These are phyloP conservation scores for Penicilliopsis zonata DNA, from an alignment of 495 filamentous ascomycete species.

Conservation along the genomic window DNA sequence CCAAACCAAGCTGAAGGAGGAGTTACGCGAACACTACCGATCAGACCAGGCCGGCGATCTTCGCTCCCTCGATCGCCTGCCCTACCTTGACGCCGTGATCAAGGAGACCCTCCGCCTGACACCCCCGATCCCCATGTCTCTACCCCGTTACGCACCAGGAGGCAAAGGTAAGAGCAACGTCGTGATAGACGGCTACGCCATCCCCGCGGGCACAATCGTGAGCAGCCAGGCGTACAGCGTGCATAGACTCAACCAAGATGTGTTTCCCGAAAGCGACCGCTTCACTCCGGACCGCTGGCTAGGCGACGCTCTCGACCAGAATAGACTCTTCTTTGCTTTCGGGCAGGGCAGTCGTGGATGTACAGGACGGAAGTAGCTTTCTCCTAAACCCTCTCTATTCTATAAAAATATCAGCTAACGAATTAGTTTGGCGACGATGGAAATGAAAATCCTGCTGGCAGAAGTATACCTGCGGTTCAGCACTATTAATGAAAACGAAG, in stretches of 20 bases:
- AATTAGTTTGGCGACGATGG: constrained; percentile 46
- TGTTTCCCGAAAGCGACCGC: constrained; percentile 41
- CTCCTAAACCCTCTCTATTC: constrained; percentile 18
- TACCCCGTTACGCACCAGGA: constrained; percentile 46
- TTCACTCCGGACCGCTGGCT: constrained; percentile 59
- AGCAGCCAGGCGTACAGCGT: constrained; percentile 57
- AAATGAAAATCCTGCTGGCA: constrained; percentile 50
- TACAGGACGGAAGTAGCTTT: constrained; percentile 33
- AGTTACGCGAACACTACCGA: too few species aligned
- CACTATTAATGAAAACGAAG: constrained; percentile 38
- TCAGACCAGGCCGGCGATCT: too few species aligned
- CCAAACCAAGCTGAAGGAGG: constrained; percentile 35
- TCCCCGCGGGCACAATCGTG: constrained; percentile 52
- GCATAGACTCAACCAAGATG: constrained; percentile 43
- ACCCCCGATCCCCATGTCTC: constrained; percentile 54
- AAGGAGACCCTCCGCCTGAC: constrained; percentile 46
- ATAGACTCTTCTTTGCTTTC: constrained; percentile 36
- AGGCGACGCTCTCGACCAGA: constrained; percentile 22
- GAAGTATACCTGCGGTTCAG: constrained; percentile 45
- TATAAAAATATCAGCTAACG: constrained; percentile 19
- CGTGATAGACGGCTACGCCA: constrained; percentile 21
- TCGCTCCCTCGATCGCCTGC: constrained; percentile 40
- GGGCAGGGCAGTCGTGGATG: constrained; percentile 28
- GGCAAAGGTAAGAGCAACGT: too few species aligned
- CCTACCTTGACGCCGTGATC: constrained; percentile 50